Evolutionary conservation across 176 grass and related monocot genomes (phyloP), one percentile per base, ranked within the genome.

Genomic region (Dendrocalamus sinicus): DNA sequence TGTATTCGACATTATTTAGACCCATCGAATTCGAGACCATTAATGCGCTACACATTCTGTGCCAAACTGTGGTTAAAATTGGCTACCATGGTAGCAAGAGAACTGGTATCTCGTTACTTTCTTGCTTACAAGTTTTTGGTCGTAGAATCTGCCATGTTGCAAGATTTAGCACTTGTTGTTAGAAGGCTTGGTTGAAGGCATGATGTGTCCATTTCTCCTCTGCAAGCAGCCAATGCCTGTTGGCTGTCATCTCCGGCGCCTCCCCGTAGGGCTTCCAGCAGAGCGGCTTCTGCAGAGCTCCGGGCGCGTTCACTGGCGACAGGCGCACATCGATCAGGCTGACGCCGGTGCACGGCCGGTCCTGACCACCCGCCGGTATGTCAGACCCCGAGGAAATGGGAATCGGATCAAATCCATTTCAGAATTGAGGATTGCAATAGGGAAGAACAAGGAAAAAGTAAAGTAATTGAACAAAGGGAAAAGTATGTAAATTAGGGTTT

Each of bases 221-320:
- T 35, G 32, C 32, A 35, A 35, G 32, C 32, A 35, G 32, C 32
- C 32, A 35, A 35, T 35, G 32, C 32, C 32, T 35, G 32, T 35
- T 35, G 32, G 32, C 32, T 35, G 3, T 35, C 32, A 35, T 7
- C 0, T 91, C 91, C 37, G 40, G 32, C 28, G 75, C 81, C 43
- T 91, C 85, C 39, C 94, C 89, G 47, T 88, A 96, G 17, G 87
- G 77, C 41, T 93, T 93, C 89, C 91, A 96, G 58, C 94, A 93
- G 43, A 96, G 72, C 15, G 87, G 73, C 40, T 69, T 77, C 30
- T 51, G 47, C 52, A 12, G 44, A 65, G 74, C 70, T 60, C 32
- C 45, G 1, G 67, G 7, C 57, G 28, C 35, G 53, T 71, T 72
- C 26, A 43, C 73, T 11, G 85, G 94, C 35, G 66, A 46, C 47